Conservation (phyloP, 495 filamentous ascomycete genomes). For the Podospora pseudocomata region DNA sequence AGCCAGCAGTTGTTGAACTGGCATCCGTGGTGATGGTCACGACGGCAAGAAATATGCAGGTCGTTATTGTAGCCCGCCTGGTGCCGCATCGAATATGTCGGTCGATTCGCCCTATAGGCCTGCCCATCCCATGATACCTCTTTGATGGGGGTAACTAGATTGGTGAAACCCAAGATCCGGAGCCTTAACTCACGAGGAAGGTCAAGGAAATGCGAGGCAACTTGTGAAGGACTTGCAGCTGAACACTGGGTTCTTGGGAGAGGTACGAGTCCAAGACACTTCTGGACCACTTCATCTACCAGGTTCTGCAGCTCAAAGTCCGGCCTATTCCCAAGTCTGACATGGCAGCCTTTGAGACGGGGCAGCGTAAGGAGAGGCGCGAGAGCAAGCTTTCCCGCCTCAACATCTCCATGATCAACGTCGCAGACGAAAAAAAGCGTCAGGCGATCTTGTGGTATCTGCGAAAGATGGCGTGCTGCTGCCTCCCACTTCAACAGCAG, state of each 20-base stretch:
- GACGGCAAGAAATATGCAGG: background rate
- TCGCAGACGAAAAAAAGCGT: background rate
- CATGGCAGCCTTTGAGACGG: background rate
- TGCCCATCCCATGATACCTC: conserved; percentile 15
- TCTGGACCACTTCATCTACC: background rate
- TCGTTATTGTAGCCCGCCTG: background rate
- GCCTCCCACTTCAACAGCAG: background rate
- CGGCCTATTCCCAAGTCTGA: background rate
- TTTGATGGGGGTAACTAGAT: conserved; percentile 17
- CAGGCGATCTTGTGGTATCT: background rate
- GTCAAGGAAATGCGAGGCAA: background rate
- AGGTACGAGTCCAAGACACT: background rate
- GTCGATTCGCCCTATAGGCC: background rate
- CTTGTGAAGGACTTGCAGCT: background rate
- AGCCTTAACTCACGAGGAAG: background rate
- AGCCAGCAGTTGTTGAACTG: background rate
- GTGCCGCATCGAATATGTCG: background rate
- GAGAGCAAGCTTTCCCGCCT: background rate
- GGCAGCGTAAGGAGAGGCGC: conserved; percentile 1
- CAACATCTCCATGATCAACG: background rate
- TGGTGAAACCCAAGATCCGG: conserved; percentile 11
- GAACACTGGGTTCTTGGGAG: too few relatives aligned
- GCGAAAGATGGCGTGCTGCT: background rate
- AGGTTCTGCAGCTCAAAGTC: background rate
- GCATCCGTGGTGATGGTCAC: background rate